phyloP scores from a whole-genome alignment of 495 filamentous ascomycete genomes.

The Podospora fimiseda region DNA sequence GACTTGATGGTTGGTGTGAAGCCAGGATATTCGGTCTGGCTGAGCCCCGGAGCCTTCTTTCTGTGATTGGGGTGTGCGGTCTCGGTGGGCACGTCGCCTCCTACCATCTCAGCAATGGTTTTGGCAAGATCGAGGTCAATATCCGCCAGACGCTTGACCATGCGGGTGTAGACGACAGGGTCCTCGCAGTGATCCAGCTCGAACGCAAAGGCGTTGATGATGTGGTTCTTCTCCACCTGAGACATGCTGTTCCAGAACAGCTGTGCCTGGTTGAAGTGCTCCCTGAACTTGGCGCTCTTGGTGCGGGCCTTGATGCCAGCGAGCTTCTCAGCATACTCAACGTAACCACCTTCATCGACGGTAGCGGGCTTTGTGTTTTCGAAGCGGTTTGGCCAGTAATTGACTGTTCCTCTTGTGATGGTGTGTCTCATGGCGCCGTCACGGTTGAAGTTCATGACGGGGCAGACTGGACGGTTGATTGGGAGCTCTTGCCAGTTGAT shows the following conservation, averaged over 20 bases:
- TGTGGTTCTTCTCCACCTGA: conserved; percentile 61
- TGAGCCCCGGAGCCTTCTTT: conserved; percentile 55
- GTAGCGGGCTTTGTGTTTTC: conserved; percentile 55
- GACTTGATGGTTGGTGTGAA: conserved; percentile 58
- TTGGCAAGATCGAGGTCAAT: conserved; percentile 69
- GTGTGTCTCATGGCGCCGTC: conserved; percentile 61
- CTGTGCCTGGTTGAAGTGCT: conserved; percentile 69
- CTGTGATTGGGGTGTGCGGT: conserved; percentile 56
- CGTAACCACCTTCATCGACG: conserved; percentile 56
- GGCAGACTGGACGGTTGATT: conserved; percentile 70
- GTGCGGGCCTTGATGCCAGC: conserved; percentile 65
- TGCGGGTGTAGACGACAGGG: conserved; percentile 67
- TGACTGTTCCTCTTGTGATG: conserved; percentile 58
- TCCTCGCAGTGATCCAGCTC: conserved; percentile 91
- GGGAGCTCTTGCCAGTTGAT: conserved; percentile 83
- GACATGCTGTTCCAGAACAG: conserved; percentile 77
- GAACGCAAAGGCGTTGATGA: conserved; percentile 66
- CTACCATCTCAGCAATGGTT: conserved; percentile 62
- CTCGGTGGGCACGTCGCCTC: conserved; percentile 53
- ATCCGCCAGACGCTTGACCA: conserved; percentile 62
- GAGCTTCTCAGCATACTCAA: conserved; percentile 60
- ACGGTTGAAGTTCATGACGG: conserved; percentile 74
- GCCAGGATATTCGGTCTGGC: conserved; percentile 62
- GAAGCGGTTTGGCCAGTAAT: conserved; percentile 87
- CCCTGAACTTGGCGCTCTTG: conserved; percentile 70